Percentiles rank a stretch among this genome's conserved stretches.
These are phyloP conservation scores for Astragalus glycyphyllos DNA, from an alignment of 306 rosid species.

Conservation along the genomic window DNA sequence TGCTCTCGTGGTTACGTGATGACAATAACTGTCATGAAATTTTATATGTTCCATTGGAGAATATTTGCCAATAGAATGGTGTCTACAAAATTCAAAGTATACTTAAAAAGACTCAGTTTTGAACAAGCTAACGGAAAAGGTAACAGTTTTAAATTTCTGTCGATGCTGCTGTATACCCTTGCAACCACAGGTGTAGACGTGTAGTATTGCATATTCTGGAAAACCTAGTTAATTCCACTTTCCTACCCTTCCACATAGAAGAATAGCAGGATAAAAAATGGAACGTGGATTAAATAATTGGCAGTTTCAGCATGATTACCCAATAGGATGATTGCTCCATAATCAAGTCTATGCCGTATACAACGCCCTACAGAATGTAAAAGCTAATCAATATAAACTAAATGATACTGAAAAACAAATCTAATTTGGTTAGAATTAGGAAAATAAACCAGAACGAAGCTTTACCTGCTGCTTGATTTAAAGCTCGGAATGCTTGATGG, in stretches of 20 bases:
- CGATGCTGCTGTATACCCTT: constrained; percentile 15
- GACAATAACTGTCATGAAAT: constrained; percentile 7
- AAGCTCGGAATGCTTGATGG: constrained; percentile 95
- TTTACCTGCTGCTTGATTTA: constrained; percentile 97
- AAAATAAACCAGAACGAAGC: constrained; percentile 8
- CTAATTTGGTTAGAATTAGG: constrained; percentile 14
- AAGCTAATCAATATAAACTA: constrained; percentile 28
- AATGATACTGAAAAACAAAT: constrained; percentile 4
- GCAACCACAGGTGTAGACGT: constrained; percentile 10
- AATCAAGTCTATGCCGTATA: constrained; percentile 87
- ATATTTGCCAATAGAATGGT: constrained; percentile 14
- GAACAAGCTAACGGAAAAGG: constrained; percentile 26
- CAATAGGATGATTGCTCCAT: constrained; percentile 88
- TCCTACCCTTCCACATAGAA: constrained; percentile 19
- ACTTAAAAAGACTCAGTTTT: constrained; percentile 31
- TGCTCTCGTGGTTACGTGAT: constrained; percentile 22
- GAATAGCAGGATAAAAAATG: constrained; percentile 13
- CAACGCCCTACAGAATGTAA: constrained; percentile 74
- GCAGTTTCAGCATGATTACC: constrained; percentile 61
- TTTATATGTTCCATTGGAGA: background rate
- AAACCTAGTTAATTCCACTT: constrained; percentile 32
- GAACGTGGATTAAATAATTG: constrained; percentile 28
- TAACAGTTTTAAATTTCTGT: background rate
- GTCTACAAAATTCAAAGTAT: constrained; percentile 31
- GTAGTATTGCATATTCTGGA: constrained; percentile 13